phyloP scores from a whole-genome alignment of 305 asterid genomes.

The Ilex paraguariensis region DNA sequence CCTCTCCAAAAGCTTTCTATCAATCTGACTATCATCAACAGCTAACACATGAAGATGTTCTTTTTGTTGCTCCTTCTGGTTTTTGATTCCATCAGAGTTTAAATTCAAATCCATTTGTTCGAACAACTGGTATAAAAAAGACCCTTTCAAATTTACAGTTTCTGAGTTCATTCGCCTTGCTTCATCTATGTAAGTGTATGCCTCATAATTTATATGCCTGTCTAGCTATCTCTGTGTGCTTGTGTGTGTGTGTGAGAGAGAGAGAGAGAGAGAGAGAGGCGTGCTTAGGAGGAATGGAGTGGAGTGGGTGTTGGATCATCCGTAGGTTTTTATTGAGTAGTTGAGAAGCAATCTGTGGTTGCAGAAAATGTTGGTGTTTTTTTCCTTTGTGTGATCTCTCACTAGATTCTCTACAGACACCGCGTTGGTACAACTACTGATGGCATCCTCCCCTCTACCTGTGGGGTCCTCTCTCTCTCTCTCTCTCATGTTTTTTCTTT shows the following conservation, averaged over 20 bases:
- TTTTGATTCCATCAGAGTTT: conserved; percentile 1
- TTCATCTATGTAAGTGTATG: no score
- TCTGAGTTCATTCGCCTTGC: no score
- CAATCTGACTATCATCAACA: conserved; percentile 44
- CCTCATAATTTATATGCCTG: no score
- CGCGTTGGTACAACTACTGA: conserved; percentile 28
- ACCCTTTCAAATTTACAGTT: conserved; percentile 1
- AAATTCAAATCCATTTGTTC: conserved; percentile 22
- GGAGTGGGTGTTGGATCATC: conserved; percentile 1
- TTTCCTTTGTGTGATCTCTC: conserved; percentile 23
- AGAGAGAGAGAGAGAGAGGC: background rate
- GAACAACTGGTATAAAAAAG: background rate
- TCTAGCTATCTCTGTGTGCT: conserved; percentile 1
- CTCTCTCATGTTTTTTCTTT: background rate
- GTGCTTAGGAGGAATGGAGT: background rate
- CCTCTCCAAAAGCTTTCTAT: conserved; percentile 47
- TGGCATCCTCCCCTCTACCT: conserved; percentile 17
- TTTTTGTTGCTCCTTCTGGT: background rate
- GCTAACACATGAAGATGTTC: conserved; percentile 46
- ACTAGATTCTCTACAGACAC: conserved; percentile 38
- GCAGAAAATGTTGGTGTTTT: conserved; percentile 24
- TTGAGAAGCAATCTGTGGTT: conserved; percentile 44
- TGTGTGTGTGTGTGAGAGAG: background rate
- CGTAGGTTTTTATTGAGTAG: conserved; percentile 29
- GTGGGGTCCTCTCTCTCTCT: conserved; percentile 9